A percentile compares a stretch with the other conserved stretches of the same genome.
Evolutionary conservation across 441 rosid genomes (phyloP).

Genomic region (Gossypium gossypioides): DNA sequence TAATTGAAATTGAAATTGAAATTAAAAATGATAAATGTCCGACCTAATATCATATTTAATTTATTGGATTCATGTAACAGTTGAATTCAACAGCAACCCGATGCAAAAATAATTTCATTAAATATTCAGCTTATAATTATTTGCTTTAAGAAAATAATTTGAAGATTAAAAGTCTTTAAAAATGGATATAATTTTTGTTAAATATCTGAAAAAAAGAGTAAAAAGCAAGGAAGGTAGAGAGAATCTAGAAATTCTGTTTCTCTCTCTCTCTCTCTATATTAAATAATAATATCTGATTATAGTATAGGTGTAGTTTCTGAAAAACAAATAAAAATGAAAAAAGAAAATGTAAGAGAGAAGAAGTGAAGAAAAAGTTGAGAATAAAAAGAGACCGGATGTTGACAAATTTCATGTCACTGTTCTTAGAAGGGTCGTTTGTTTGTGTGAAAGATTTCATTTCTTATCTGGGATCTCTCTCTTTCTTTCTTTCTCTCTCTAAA

Average conservation of each 20-base stretch:
- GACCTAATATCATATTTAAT: no score
- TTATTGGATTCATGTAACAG: neutral
- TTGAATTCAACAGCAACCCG: neutral
- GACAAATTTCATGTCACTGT: slow-evolving; percentile 95
- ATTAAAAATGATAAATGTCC: no score
- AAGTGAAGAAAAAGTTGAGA: slow-evolving; percentile 41
- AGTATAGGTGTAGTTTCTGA: slow-evolving; percentile 4
- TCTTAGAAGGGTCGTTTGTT: slow-evolving; percentile 72
- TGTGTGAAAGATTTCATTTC: slow-evolving; percentile 80
- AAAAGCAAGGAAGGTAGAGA: slow-evolving; percentile 34
- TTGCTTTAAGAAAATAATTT: no score
- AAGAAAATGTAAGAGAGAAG: neutral
- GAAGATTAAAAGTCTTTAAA: no score
- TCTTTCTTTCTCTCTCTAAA: slow-evolving; percentile 19
- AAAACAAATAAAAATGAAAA: neutral
- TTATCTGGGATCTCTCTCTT: slow-evolving; percentile 44
- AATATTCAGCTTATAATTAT: neutral
- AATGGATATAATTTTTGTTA: neutral
- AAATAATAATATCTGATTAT: neutral
- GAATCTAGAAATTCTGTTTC: slow-evolving; percentile 38
- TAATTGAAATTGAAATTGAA: no score
- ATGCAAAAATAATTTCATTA: no score
- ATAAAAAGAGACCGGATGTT: slow-evolving; percentile 91
- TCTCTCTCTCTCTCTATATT: neutral
- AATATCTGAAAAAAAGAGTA: slow-evolving; percentile 13